These are phyloP conservation scores for Daldinia vernicosa DNA, from an alignment of 495 filamentous ascomycete species.

Conservation along the genomic window DNA sequence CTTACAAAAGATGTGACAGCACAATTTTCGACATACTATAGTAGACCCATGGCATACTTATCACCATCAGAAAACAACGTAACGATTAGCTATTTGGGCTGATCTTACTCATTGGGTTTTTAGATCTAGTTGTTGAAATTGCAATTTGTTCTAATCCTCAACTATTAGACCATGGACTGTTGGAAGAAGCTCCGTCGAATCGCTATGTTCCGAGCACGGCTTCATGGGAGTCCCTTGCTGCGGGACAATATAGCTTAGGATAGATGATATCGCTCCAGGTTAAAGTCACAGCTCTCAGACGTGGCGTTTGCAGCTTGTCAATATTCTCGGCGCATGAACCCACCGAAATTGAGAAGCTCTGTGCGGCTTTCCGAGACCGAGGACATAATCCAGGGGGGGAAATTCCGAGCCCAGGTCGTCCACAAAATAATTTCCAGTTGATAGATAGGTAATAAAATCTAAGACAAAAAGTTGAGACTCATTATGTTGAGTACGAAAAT, in stretches of 20 bases:
- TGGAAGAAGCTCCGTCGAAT: conserved; percentile 13
- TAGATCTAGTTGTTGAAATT: background rate
- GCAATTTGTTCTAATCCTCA: background rate
- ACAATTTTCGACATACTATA: conserved; percentile 17
- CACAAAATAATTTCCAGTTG: conserved; percentile 33
- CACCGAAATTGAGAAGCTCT: conserved; percentile 34
- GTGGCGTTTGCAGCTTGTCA: conserved; percentile 30
- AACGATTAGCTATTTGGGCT: background rate
- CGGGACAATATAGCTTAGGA: conserved; percentile 12
- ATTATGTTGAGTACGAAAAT: background rate
- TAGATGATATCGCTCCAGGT: conserved; percentile 31
- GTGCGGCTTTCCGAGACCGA: conserved; percentile 25
- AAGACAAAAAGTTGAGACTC: background rate
- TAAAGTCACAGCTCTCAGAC: conserved; percentile 10
- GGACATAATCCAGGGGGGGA: conserved; percentile 21
- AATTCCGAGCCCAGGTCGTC: conserved; percentile 22
- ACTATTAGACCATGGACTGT: background rate
- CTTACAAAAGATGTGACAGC: conserved; percentile 35
- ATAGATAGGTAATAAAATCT: background rate
- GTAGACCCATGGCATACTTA: conserved; percentile 14
- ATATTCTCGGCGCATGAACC: conserved; percentile 33
- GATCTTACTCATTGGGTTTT: conserved; percentile 3
- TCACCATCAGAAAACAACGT: conserved; percentile 3
- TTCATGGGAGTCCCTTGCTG: conserved; percentile 19
- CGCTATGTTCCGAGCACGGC: conserved; percentile 21